Conservation (phyloP, 345 rosid genomes). For the Isatis tinctoria region DNA sequence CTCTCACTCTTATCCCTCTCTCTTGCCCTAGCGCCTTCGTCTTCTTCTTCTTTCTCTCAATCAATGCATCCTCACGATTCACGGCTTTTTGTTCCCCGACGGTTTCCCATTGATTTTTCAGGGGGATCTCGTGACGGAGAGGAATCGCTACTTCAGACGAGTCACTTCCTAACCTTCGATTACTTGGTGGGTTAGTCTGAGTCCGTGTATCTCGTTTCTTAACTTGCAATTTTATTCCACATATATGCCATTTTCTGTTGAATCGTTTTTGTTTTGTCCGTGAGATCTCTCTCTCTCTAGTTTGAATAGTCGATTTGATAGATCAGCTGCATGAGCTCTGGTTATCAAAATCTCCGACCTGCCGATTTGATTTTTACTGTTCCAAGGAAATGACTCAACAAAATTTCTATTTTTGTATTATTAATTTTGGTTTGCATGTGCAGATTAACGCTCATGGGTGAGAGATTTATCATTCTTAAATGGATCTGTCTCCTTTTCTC, state of each 20-base stretch:
- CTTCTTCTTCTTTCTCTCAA: not conserved
- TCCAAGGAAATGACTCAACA: not conserved
- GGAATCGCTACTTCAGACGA: not conserved
- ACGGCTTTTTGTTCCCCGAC: not conserved
- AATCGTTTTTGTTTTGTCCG: not conserved
- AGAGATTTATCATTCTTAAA: not conserved
- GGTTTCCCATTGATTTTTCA: not conserved
- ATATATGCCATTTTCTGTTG: not conserved
- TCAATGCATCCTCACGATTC: not conserved
- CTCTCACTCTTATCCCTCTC: not conserved
- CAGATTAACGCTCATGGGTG: conserved; percentile 13
- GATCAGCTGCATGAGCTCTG: conserved; percentile 14
- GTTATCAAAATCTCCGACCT: not conserved
- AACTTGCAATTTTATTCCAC: not conserved
- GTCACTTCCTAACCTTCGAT: not conserved
- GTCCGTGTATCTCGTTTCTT: not conserved
- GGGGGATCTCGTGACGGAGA: not conserved
- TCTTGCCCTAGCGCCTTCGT: conserved; percentile 14
- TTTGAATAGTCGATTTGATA: not conserved
- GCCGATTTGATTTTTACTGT: not conserved
- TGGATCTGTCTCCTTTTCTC: conserved; percentile 13
- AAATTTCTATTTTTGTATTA: too few relatives aligned
- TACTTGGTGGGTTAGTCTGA: not conserved
- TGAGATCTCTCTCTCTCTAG: not conserved
- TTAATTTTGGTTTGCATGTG: conserved; percentile 11